These are phyloP conservation scores for Phialemoniopsis sp. DNA, from an alignment of 2,329 filamentous ascomycete genomes.

Conservation along the genomic window DNA sequence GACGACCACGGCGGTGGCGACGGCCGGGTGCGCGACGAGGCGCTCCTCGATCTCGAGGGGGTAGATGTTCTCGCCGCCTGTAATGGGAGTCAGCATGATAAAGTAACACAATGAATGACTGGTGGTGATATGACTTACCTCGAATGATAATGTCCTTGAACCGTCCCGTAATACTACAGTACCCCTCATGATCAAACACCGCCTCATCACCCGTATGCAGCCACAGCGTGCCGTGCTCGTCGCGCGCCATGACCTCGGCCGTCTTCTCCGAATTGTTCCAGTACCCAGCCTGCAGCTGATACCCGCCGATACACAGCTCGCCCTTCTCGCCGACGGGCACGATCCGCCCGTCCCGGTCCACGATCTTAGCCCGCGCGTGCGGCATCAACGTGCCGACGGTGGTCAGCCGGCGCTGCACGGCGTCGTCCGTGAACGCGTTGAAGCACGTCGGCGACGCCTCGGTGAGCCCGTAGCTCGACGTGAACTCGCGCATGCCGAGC, in stretches of 20 bases:
- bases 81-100: conserved; percentile 1
- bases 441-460: conserved; percentile 79
- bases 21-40: conserved; percentile 58
- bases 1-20: conserved; percentile 64
- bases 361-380: conserved; percentile 73
- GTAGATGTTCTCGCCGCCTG: conserved; percentile 69
- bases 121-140: conserved; percentile 34
- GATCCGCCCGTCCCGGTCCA: conserved; percentile 61
- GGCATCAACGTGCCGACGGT: conserved; percentile 76
- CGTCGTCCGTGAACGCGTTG: conserved; percentile 73
- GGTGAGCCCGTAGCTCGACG: conserved; percentile 68
- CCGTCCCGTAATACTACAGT: conserved; percentile 68
- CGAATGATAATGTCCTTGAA: conserved; percentile 80
- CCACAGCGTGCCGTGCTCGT: conserved; percentile 55
- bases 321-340: conserved; percentile 65
- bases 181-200: conserved; percentile 62
- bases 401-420: conserved; percentile 59
- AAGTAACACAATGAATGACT: conserved; percentile 1
- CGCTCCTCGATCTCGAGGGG: conserved; percentile 74
- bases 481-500: conserved; percentile 73
- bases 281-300: conserved; percentile 66
- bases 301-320: conserved; percentile 75
- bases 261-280: conserved; percentile 74
- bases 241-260: conserved; percentile 51
- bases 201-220: conserved; percentile 66